Conservation (phyloP, 2,329 filamentous ascomycete genomes). For the Aspergillus fijiensis region DNA sequence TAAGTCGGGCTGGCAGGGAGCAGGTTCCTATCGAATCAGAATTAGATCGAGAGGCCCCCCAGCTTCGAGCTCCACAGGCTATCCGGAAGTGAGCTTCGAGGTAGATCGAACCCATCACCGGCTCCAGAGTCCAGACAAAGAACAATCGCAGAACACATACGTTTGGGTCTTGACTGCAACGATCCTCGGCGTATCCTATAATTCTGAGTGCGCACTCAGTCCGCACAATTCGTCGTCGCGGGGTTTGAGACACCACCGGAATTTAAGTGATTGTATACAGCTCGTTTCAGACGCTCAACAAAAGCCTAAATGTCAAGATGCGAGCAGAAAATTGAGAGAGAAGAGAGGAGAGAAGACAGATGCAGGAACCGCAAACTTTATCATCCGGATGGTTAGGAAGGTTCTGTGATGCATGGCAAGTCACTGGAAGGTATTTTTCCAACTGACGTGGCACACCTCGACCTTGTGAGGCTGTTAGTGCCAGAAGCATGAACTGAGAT, state of each 20-base stretch:
- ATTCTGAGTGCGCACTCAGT: background rate
- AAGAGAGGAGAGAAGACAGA: constrained; percentile 1
- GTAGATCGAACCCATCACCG: background rate
- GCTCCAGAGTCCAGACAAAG: background rate
- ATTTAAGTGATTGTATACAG: background rate
- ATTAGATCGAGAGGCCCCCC: background rate
- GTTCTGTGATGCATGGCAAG: constrained; percentile 4
- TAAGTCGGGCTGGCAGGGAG: background rate
- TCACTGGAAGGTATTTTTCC: constrained; percentile 2
- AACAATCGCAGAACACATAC: background rate
- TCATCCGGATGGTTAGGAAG: background rate
- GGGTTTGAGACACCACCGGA: background rate
- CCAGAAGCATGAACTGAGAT: constrained; percentile 2
- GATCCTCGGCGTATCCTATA: background rate
- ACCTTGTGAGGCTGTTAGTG: constrained; percentile 6
- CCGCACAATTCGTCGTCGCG: background rate
- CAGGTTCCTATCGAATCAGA: constrained; percentile 3
- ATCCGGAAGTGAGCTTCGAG: constrained; percentile 3
- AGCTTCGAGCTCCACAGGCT: constrained; percentile 2
- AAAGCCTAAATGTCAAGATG: background rate
- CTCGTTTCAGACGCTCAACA: background rate
- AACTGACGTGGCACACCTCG: constrained; percentile 14
- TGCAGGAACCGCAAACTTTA: constrained; percentile 16
- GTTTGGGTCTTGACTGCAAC: background rate
- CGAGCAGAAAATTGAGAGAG: background rate